phyloP scores from a whole-genome alignment of 345 rosid species.

The Eucalyptus sp. region DNA sequence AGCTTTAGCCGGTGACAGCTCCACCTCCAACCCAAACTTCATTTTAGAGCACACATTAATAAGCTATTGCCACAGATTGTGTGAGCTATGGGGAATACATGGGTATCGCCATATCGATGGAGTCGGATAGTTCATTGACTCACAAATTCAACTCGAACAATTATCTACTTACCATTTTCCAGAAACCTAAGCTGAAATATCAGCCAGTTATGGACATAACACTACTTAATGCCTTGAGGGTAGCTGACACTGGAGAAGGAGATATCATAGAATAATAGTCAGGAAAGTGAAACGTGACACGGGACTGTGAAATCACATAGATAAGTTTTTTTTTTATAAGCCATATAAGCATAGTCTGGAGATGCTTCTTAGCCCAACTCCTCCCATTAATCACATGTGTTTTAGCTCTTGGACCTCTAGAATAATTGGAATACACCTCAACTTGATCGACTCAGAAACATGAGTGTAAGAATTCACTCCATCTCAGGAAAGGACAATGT shows the following conservation, averaged over 20 bases:
- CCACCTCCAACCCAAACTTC: not conserved
- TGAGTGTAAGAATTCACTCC: not conserved
- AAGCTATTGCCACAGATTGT: not conserved
- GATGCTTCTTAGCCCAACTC: not conserved
- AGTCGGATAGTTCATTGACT: not conserved
- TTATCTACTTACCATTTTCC: not conserved
- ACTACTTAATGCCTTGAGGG: not conserved
- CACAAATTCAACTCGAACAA: not conserved
- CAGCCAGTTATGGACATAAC: not conserved
- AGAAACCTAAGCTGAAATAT: not conserved
- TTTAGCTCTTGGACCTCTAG: not conserved
- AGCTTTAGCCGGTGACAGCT: not conserved
- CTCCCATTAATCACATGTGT: not conserved
- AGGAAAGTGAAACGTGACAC: not conserved
- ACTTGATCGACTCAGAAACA: not conserved
- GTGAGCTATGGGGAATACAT: not conserved
- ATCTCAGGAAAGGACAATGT: not conserved
- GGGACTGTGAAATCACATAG: not conserved
- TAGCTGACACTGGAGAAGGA: not conserved
- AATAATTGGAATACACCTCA: not conserved
- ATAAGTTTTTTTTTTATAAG: not conserved
- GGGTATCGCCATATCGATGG: not conserved
- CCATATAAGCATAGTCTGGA: not conserved
- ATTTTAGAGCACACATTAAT: not conserved
- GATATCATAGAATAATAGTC: not conserved